These are phyloP conservation scores for Helianthus annuus DNA, from an alignment of 129 eudicot genomes.

Conservation along the genomic window HanXRQr2.0-SUNRISE NC_035439.2:3837445-3837944, in stretches of 20 bases:
- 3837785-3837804: conserved; percentile 33
- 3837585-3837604: conserved; percentile 87
- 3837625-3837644: conserved; percentile 77
- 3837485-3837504: no score
- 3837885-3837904: no score
- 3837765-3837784: conserved; percentile 89
- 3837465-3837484: conserved; percentile 75
- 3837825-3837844: no score
- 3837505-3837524: no score
- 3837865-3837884: no score
- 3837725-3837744: conserved; percentile 73
- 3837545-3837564: neutral
- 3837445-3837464: conserved; percentile 64
- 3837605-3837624: conserved; percentile 84
- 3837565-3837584: conserved; percentile 81
- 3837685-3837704: conserved; percentile 92
- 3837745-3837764: conserved; percentile 92
- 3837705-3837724: conserved; percentile 87
- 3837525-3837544: neutral
- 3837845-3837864: no score
- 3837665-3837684: conserved; percentile 95
- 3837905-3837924: no score
- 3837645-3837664: conserved; percentile 86
- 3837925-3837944: no score
- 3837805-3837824: no score